These are phyloP conservation scores for Trichoderma semiorbis DNA, from an alignment of 2,329 filamentous ascomycete species.

Conservation along the genomic window DNA sequence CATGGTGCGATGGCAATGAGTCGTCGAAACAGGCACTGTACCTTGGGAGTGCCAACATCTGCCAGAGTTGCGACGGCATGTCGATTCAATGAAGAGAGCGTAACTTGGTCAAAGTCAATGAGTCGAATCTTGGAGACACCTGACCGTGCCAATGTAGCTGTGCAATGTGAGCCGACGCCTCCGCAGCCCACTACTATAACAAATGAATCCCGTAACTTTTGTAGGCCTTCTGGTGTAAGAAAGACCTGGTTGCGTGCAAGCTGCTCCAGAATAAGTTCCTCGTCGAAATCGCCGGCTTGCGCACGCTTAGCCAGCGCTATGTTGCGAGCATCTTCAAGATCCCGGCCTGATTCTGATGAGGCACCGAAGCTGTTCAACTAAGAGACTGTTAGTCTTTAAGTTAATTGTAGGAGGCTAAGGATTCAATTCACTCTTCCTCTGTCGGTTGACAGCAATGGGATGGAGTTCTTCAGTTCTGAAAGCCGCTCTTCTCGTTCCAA, in stretches of 20 bases:
- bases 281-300: slow-evolving; percentile 61
- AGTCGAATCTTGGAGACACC: slow-evolving; percentile 85
- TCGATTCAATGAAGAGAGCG: slow-evolving; percentile 88
- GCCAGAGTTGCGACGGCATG: slow-evolving; percentile 92
- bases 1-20: slow-evolving; percentile 87
- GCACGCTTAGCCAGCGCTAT: slow-evolving; percentile 57
- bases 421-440: slow-evolving; percentile 24
- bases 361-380: slow-evolving; percentile 62
- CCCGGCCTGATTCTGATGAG: slow-evolving; percentile 43
- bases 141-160: slow-evolving; percentile 79
- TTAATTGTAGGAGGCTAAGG: neutral
- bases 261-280: slow-evolving; percentile 89
- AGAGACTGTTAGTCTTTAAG: neutral
- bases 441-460: slow-evolving; percentile 38
- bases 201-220: slow-evolving; percentile 75
- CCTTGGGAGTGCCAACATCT: slow-evolving; percentile 91
- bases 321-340: slow-evolving; percentile 61
- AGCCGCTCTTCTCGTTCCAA: slow-evolving; percentile 54
- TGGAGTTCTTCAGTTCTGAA: slow-evolving; percentile 57
- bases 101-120: slow-evolving; percentile 97
- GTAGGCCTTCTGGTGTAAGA: slow-evolving; percentile 75
- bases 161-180: slow-evolving; percentile 90
- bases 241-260: slow-evolving; percentile 91
- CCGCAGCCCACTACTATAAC: slow-evolving; percentile 90
- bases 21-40: slow-evolving; percentile 74